Evolutionary conservation across 805 yeast genomes (phyloP), one percentile per base, ranked within the genome.

Genomic region (Ogataea zsoltii): DNA sequence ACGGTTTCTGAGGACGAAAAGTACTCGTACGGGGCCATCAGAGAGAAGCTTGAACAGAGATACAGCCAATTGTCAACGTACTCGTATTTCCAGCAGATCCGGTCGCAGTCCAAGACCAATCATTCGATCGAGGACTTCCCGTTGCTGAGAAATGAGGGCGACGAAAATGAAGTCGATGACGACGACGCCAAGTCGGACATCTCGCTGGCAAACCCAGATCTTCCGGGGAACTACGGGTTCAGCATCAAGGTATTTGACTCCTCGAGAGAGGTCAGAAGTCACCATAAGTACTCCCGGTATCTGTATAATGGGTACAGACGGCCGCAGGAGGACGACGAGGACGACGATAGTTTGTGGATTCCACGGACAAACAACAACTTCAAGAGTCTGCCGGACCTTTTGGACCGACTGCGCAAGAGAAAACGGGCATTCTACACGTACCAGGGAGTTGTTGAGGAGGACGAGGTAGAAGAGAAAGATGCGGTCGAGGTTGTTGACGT

Each of bases 1-100:
- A 74, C 81, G 0, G 57, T 89, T 42, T 59, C 74, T 2, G 68
- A 70, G 29, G 71, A 70, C 1, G 92, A 86, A 31, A 62, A 73
- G 4, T 55, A 57, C 2, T 81, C 88, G 18, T 81, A 77, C 57
- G 85, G 83, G 5, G 56, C 63, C 1, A 80, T 90, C 7, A 67
- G 85, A 51, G 60, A 61, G 17, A 85, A 84, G 55, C 55, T 89
- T 23, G 82, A 82, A 44, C 64, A 66, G 31, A 63, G 67, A 45
- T 76, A 73, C 49, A 65, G 63, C n/a, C 76, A 74, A 46, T 54
- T 79, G 5, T 74, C 81, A 17, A 77, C 82, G 0, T 73, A 59
- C 50, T 38, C 63, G 50, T 71, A 59, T 41, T 68, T 67, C 50
- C 55, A 58, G 26, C 54, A 59, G 40, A 56, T 58, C 25, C 32